Conservation (phyloP, 2,329 filamentous ascomycete genomes). For the Cadophora sp. region DNA sequence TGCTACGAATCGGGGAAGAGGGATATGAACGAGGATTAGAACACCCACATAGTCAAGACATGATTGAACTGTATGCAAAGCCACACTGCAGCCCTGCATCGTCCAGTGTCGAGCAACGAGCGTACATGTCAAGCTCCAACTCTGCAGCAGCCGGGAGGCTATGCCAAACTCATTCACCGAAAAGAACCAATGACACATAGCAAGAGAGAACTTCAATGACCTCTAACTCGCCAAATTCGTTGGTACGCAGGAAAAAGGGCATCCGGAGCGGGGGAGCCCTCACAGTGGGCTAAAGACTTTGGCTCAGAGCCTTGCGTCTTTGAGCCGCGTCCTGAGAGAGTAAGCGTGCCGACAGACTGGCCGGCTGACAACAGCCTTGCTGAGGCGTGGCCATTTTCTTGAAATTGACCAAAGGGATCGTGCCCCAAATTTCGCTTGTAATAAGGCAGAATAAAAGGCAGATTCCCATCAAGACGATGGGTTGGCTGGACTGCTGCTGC, state of each 20-base stretch:
- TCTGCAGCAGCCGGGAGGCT: conserved; percentile 17
- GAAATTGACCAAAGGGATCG: conserved; percentile 12
- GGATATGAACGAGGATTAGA: neutral
- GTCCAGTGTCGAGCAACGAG: conserved; percentile 3
- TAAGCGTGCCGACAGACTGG: conserved; percentile 4
- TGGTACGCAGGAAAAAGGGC: conserved; percentile 18
- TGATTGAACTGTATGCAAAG: neutral
- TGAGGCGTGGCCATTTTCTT: conserved; percentile 18
- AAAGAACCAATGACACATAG: conserved; percentile 11
- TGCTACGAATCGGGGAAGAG: neutral
- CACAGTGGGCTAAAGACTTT: neutral
- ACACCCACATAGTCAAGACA: conserved; percentile 1
- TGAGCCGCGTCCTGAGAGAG: neutral
- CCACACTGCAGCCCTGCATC: conserved; percentile 9
- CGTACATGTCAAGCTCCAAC: neutral
- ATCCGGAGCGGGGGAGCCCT: conserved; percentile 6
- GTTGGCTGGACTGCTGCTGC: neutral
- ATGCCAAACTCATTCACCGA: conserved; percentile 23
- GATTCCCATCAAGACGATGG: conserved; percentile 14
- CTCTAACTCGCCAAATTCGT: conserved; percentile 15
- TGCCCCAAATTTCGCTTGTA: conserved; percentile 14
- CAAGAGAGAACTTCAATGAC: neutral
- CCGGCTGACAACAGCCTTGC: conserved; percentile 26
- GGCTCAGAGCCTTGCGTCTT: conserved; percentile 26
- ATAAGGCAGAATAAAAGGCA: conserved; percentile 27